phyloP scores from a whole-genome alignment of 495 filamentous ascomycete species.

The Podospora fimiseda region DNA sequence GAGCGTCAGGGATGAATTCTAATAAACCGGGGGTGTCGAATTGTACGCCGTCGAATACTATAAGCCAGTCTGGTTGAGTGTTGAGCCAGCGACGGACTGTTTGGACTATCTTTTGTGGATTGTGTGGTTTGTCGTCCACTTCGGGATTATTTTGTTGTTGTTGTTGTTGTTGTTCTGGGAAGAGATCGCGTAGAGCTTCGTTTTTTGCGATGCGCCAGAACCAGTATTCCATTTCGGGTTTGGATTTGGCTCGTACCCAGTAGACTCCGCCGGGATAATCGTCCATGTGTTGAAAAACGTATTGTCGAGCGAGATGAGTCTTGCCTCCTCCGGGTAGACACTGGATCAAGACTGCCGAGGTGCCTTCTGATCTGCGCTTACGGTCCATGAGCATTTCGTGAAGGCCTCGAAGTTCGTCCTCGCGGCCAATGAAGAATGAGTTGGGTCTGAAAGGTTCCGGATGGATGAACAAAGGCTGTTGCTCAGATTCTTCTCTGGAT shows the following conservation, averaged over 20 bases:
- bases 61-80: constrained; percentile 61
- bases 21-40: constrained; percentile 58
- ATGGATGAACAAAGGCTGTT: constrained; percentile 55
- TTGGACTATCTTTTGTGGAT: constrained; percentile 50
- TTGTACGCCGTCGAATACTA: constrained; percentile 69
- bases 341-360: constrained; percentile 63
- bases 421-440: constrained; percentile 66
- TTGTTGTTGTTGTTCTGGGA: not conserved
- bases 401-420: constrained; percentile 61
- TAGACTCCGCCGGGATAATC: constrained; percentile 72
- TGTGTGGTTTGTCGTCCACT: constrained; percentile 33
- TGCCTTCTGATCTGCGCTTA: constrained; percentile 54
- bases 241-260: constrained; percentile 68
- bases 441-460: constrained; percentile 75
- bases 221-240: constrained; percentile 55
- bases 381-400: constrained; percentile 61
- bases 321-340: constrained; percentile 75
- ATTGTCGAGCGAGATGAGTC: constrained; percentile 74
- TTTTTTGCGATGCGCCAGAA: constrained; percentile 72
- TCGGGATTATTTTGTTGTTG: constrained; percentile 6
- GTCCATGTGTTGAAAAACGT: constrained; percentile 61
- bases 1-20: constrained; percentile 64
- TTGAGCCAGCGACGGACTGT: constrained; percentile 66
- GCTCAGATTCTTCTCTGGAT: too few species aligned
- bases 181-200: constrained; percentile 47